phyloP scores from a whole-genome alignment of 2,329 filamentous ascomycete species.

The Cyanodermella asteris region DNA sequence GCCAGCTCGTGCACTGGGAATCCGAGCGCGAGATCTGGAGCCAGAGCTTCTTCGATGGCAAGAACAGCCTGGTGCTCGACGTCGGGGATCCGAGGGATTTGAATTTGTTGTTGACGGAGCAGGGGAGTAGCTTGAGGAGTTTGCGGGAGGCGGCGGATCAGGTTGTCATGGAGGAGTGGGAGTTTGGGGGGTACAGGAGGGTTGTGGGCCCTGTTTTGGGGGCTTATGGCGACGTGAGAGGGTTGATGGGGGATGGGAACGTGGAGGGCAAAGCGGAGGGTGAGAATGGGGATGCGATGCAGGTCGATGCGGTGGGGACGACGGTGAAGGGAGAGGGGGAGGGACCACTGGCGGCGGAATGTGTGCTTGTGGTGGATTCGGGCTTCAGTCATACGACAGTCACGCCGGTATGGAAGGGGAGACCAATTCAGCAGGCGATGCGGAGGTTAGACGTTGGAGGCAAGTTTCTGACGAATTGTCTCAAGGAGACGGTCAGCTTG shows the following conservation, averaged over 20 bases:
- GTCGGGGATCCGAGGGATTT: conserved; percentile 53
- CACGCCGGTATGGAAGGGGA: conserved; percentile 63
- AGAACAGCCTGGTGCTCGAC: conserved; percentile 33
- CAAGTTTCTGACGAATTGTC: conserved; percentile 78
- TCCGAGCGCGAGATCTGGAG: conserved; percentile 92
- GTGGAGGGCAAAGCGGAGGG: too few relatives aligned
- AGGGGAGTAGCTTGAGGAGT: conserved; percentile 58
- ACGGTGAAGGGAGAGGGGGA: too few relatives aligned
- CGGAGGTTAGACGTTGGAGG: conserved; percentile 78
- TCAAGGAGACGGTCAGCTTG: conserved; percentile 72
- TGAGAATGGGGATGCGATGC: too few relatives aligned
- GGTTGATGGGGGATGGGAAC: too few relatives aligned
- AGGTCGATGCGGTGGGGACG: too few relatives aligned
- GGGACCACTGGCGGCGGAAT: conserved; percentile 60
- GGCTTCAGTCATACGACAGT: conserved; percentile 87
- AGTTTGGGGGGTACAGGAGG: conserved; percentile 69
- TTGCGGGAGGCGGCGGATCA: conserved; percentile 85
- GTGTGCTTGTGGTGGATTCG: conserved; percentile 71
- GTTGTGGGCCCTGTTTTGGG: conserved; percentile 47
- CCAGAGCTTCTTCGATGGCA: conserved; percentile 54
- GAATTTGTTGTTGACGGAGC: conserved; percentile 67
- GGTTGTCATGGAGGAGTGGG: conserved; percentile 93
- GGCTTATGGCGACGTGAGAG: conserved; percentile 12
- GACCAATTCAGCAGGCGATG: conserved; percentile 58
- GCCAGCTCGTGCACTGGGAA: conserved; percentile 93